Evolutionary conservation across 805 yeast species (phyloP), one percentile per base, ranked within the genome.

Genomic region (Yamadazyma phyllophila): DNA sequence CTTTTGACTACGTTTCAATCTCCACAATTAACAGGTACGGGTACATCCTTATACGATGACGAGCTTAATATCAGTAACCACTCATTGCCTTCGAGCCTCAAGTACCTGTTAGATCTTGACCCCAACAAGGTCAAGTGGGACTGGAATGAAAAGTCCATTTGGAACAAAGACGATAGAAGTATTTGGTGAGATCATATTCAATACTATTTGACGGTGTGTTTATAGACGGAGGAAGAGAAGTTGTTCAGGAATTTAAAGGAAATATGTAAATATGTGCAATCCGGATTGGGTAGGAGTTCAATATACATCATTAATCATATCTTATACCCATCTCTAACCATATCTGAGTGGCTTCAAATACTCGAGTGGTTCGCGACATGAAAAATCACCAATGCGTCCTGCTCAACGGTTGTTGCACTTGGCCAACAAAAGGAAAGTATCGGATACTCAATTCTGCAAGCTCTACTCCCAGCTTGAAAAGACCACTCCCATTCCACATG

Each of bases 381-480:
- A 36, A 12, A 11, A n/a, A 7, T n/a, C 39, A 36, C 14, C 26
- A 16, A 44, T 39, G 47, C 44, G 24, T 14, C 17, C 43, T 4
- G 26, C 35, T 12, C 17, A 39, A 16, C 38, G 27, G 16, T 43
- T 51, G 11, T 20, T 51, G n/a, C 47, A 44, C n/a, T 34, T 51
- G 14, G 29, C 52, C 12, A 51, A 44, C 30, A 44, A 35, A 36
- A 13, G 50, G 29, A 43, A 44, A 37, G 45, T 63, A 4, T 34
- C 65, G 8, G 47, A 54, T 31, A 58, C 56, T 41, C 54, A 55
- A 12, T 69, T 70, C 47, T 47, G 55, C 4, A 47, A 57, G 3
- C 53, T 70, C 13, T 60, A 56, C 46, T 52, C 54, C 35, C 71
- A 67, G 48, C 52, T 69, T 24, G 57, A 60, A 26, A 48, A 54